Evolutionary conservation across 1,284 basidiomycete species (phyloP).

Genomic region (Inonotus obliquus): DNA sequence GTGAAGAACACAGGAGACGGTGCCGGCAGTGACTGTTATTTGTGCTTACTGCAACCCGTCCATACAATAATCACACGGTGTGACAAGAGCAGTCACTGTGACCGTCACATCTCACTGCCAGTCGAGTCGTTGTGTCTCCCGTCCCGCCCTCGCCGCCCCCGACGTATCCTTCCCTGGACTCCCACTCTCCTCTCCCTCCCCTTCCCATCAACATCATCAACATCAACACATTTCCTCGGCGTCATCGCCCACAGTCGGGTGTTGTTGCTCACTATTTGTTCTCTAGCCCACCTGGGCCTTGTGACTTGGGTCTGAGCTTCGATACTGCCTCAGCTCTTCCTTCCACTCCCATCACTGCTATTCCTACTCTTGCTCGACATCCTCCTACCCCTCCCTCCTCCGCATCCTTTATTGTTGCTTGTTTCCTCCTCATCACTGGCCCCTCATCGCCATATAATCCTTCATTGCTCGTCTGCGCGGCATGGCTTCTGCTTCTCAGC

Average conservation of each 20-base stretch:
- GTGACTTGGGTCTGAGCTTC: not conserved
- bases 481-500: constrained; percentile 12
- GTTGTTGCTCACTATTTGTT: not conserved
- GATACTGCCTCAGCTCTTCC: constrained; percentile 9
- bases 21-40: too few species aligned
- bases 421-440: not conserved
- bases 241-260: too few species aligned
- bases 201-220: not conserved
- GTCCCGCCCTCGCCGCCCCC: not conserved
- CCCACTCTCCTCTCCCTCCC: not conserved
- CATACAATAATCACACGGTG: too few species aligned
- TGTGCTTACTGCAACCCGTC: too few species aligned
- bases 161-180: not conserved
- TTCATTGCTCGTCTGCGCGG: not conserved
- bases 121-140: not conserved
- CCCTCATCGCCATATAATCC: not conserved
- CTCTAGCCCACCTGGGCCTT: not conserved
- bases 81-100: not conserved
- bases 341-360: constrained; percentile 14
- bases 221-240: not conserved
- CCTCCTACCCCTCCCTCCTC: not conserved
- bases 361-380: constrained; percentile 7
- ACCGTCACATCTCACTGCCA: not conserved
- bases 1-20: too few species aligned
- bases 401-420: not conserved